A percentile compares a stretch with the other conserved stretches of the same genome.
phyloP scores from a whole-genome alignment of 495 filamentous ascomycete genomes.

The Emericellopsis terricola region DNA sequence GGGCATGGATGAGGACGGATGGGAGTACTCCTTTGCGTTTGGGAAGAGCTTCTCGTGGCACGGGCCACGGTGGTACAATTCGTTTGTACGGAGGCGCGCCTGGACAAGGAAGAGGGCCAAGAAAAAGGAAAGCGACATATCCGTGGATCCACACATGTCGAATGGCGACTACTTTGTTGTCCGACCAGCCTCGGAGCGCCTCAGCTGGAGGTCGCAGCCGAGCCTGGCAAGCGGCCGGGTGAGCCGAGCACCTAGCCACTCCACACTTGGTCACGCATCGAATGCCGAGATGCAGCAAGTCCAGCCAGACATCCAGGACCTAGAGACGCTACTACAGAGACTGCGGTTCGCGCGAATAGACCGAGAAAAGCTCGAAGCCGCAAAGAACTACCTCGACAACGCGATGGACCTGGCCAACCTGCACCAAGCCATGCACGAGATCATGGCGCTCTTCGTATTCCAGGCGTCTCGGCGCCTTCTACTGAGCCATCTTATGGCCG shows the following conservation, averaged over 20 bases:
- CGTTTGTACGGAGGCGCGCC: constrained; percentile 71
- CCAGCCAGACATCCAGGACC: constrained; percentile 37
- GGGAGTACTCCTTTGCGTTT: constrained; percentile 89
- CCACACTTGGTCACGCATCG: constrained; percentile 8
- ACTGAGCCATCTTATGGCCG: constrained; percentile 42
- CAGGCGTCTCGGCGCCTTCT: constrained; percentile 72
- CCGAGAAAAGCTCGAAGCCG: constrained; percentile 69
- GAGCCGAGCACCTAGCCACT: constrained; percentile 7
- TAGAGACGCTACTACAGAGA: constrained; percentile 42
- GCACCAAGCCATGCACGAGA: constrained; percentile 57
- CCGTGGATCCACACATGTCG: constrained; percentile 39
- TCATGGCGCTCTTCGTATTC: constrained; percentile 77
- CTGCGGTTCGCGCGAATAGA: constrained; percentile 60
- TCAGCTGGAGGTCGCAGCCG: constrained; percentile 11
- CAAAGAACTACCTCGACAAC: constrained; percentile 62
- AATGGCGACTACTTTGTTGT: constrained; percentile 77
- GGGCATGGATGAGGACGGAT: constrained; percentile 76
- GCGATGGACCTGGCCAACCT: constrained; percentile 69
- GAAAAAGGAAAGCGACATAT: constrained; percentile 19
- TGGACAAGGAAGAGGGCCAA: constrained; percentile 81
- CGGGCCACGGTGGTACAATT: constrained; percentile 78
- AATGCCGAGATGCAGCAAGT: constrained; percentile 2
- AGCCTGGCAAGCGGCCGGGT: constrained; percentile 7
- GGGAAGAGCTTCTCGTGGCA: constrained; percentile 67
- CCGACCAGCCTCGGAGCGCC: constrained; percentile 22